Evolutionary conservation across 768 basidiomycete species (phyloP), one percentile per base, ranked within the genome.

Genomic region (Rhodocollybia butyracea): DNA sequence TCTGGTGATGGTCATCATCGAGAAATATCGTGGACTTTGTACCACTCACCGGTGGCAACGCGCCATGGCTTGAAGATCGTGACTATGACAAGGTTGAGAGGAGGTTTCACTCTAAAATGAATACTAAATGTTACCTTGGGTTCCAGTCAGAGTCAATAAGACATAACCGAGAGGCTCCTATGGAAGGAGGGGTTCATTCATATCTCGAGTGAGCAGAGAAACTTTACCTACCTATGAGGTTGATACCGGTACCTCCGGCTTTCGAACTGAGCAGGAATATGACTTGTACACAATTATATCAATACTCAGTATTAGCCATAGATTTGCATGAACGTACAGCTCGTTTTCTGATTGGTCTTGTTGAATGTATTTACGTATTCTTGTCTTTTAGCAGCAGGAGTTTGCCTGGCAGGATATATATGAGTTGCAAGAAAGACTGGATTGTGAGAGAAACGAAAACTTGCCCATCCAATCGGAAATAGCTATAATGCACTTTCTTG

Each of bases 21-120:
- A 56, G 10, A 55, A 55, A 48, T 59, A 10, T 13, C 3, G 50
- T n/a, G 38, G 51, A 30, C 11, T 39, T 46, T 13, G 10, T 27
- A 36, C 43, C 32, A 31, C 73, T 43, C 57, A 92, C 93, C 93
- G 82, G 70, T 96, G 92, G 66, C 95, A 96, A 46, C 96, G 84
- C 50, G 94, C 96, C 96, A 98, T 98, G 2, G 97, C 88, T 70
- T 99, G 97, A 17, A 94, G 69, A 71, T 99, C 97, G 63, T 90
- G 90, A 63, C 89, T 92, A 54, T 21, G 31, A 38, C n/a, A n/a
- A n/a, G n/a, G n/a, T n/a, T n/a, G 22, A 17, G 26, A 13, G 13
- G 6, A 38, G 13, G 31, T 29, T 10, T 45, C 13, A 29, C 15
- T 19, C 11, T 15, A 27, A 7, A 6, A 22, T 30, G 17, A 11